Percentiles rank a stretch among this genome's conserved stretches.
Conservation (phyloP, 1,139 yeast species). For the Nakaseomyces nivariensis region DNA sequence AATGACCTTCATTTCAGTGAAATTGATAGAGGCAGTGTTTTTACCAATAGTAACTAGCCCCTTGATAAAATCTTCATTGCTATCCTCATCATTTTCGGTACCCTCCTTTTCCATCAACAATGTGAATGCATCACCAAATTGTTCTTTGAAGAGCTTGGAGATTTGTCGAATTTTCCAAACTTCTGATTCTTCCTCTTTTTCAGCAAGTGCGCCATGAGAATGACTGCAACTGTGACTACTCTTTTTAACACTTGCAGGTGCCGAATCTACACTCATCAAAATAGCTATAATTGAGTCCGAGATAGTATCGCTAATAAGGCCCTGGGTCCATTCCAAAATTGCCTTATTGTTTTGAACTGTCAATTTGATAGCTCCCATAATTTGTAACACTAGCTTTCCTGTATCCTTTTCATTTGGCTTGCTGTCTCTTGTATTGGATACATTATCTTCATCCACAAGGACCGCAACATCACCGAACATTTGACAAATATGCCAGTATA, state of each 20-base stretch:
- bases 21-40: slow-evolving; percentile 60
- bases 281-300: slow-evolving; percentile 94
- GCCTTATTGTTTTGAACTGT: slow-evolving; percentile 43
- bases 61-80: slow-evolving; percentile 11
- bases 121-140: slow-evolving; percentile 70
- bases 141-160: slow-evolving; percentile 58
- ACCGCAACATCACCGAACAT: slow-evolving; percentile 86
- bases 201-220: slow-evolving; percentile 27
- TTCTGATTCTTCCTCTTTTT: slow-evolving; percentile 13
- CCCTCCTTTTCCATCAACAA: slow-evolving; percentile 26
- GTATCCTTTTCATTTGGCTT: slow-evolving; percentile 5
- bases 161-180: slow-evolving; percentile 55
- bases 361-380: slow-evolving; percentile 46
- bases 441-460: slow-evolving; percentile 44
- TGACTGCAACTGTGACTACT: slow-evolving; percentile 54
- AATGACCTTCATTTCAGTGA: slow-evolving; percentile 53
- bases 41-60: slow-evolving; percentile 52
- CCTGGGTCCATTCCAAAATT: slow-evolving; percentile 85
- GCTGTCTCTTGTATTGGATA: slow-evolving; percentile 27
- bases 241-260: slow-evolving; percentile 88
- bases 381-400: slow-evolving; percentile 33
- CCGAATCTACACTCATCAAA: slow-evolving; percentile 79
- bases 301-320: slow-evolving; percentile 79
- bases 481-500: slow-evolving; percentile 84
- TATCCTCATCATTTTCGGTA: slow-evolving; percentile 34